Conservation (phyloP, 352 stramenopile species). For the Pythium monospermum region DNA sequence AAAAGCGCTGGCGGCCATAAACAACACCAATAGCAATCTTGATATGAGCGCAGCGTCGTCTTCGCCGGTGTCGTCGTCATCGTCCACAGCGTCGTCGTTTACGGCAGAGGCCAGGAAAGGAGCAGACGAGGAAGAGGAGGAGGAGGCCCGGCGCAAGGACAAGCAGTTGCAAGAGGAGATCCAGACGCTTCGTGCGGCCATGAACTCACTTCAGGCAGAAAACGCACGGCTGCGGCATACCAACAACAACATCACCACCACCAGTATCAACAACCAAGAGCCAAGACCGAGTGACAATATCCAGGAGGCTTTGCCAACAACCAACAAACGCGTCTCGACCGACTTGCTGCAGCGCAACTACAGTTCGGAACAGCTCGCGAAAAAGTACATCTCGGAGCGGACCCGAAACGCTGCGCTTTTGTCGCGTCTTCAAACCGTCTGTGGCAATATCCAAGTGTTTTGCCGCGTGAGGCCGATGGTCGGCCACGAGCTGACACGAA, state of each 20-base stretch:
- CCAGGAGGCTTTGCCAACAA: too few relatives aligned
- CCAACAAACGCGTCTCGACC: conserved; percentile 60
- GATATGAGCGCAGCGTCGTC: too few relatives aligned
- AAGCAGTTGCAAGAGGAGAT: conserved; percentile 48
- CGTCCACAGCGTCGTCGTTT: conserved; percentile 8
- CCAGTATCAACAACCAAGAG: too few relatives aligned
- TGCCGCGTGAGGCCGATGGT: conserved; percentile 88
- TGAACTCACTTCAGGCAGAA: conserved; percentile 52
- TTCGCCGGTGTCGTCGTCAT: conserved; percentile 13
- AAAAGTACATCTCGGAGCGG: conserved; percentile 86
- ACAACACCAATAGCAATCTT: too few relatives aligned
- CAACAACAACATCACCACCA: conserved; percentile 30
- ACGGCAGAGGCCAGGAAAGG: background rate
- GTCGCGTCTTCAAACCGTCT: conserved; percentile 80
- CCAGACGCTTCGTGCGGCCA: conserved; percentile 42
- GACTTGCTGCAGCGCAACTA: conserved; percentile 66
- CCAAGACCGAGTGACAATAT: too few relatives aligned
- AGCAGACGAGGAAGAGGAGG: conserved; percentile 10
- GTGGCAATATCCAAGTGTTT: conserved; percentile 94
- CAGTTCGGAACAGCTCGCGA: conserved; percentile 61
- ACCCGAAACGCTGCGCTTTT: conserved; percentile 74
- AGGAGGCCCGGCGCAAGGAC: conserved; percentile 7
- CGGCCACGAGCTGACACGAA: conserved; percentile 61
- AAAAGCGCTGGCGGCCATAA: conserved; percentile 29
- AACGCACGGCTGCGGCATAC: conserved; percentile 49